Conservation (phyloP, 805 yeast genomes). For the Metahyphopichia silvanorum region DNA sequence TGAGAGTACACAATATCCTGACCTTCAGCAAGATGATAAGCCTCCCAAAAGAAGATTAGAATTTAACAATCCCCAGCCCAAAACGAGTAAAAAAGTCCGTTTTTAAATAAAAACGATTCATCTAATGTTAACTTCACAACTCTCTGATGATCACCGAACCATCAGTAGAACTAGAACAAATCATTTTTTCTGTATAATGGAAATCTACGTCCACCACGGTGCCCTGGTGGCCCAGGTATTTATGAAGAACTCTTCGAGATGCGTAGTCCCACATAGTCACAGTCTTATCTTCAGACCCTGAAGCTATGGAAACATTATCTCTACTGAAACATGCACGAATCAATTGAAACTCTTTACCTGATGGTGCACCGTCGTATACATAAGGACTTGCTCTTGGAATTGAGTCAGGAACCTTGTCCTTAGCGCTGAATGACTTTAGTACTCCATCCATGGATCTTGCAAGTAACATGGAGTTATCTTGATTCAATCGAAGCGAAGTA, state of each 20-base stretch:
- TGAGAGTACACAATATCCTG: too few species aligned
- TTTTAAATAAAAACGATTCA: too few species aligned
- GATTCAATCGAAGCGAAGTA: slow-evolving; percentile 51
- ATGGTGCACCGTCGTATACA: slow-evolving; percentile 55
- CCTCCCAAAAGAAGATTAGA: too few species aligned
- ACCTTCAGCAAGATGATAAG: too few species aligned
- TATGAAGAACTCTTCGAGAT: slow-evolving; percentile 44
- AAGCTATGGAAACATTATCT: slow-evolving; percentile 36
- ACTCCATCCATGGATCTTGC: slow-evolving; percentile 57
- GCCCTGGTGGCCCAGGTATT: slow-evolving; percentile 60
- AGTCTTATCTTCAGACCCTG: slow-evolving; percentile 64
- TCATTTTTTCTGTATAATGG: slow-evolving; percentile 39
- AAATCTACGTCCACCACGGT: slow-evolving; percentile 59
- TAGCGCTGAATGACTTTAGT: slow-evolving; percentile 55
- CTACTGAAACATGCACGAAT: slow-evolving; percentile 49
- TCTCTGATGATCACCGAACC: slow-evolving; percentile 52
- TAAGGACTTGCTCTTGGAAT: slow-evolving; percentile 41
- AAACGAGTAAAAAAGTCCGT: too few species aligned
- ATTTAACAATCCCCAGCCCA: too few species aligned
- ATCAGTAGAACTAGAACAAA: slow-evolving; percentile 54
- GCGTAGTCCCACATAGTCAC: slow-evolving; percentile 60
- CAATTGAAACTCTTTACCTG: slow-evolving; percentile 49
- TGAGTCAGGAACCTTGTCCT: slow-evolving; percentile 37
- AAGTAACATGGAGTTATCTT: slow-evolving; percentile 44
- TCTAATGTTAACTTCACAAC: slow-evolving; percentile 10